Conservation (phyloP, 2,329 filamentous ascomycete genomes). For the Ophiostoma perfectum region DNA sequence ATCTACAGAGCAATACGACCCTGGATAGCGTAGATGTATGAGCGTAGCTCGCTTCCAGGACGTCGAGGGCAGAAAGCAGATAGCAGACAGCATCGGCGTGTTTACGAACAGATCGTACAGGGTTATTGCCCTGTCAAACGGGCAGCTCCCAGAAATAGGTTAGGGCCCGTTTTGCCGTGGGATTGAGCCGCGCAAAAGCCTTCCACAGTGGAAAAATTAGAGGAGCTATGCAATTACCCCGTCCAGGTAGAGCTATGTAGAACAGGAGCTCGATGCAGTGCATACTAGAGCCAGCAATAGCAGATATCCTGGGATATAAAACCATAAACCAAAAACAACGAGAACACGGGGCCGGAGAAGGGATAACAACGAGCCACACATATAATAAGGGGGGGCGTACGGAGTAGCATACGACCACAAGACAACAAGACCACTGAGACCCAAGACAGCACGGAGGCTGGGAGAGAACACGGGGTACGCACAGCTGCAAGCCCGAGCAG, state of each 20-base stretch:
- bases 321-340: not conserved
- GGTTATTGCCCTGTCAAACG: slow-evolving; percentile 2
- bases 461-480: no score
- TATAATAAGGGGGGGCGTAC: no score
- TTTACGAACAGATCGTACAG: not conserved
- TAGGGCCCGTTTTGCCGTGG: slow-evolving; percentile 5
- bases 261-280: no score
- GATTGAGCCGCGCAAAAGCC: not conserved
- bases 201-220: not conserved
- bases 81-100: not conserved
- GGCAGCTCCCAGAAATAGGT: not conserved
- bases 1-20: not conserved
- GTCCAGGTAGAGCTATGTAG: not conserved
- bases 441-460: no score
- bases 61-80: no score
- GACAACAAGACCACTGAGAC: no score
- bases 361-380: no score
- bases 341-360: no score
- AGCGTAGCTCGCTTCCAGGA: not conserved
- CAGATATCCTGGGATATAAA: not conserved
- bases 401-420: no score
- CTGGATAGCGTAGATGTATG: not conserved
- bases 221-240: not conserved
- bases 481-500: not conserved
- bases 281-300: not conserved